Conservation (phyloP, 2,329 filamentous ascomycete species). For the Blastomyces percursus region DNA sequence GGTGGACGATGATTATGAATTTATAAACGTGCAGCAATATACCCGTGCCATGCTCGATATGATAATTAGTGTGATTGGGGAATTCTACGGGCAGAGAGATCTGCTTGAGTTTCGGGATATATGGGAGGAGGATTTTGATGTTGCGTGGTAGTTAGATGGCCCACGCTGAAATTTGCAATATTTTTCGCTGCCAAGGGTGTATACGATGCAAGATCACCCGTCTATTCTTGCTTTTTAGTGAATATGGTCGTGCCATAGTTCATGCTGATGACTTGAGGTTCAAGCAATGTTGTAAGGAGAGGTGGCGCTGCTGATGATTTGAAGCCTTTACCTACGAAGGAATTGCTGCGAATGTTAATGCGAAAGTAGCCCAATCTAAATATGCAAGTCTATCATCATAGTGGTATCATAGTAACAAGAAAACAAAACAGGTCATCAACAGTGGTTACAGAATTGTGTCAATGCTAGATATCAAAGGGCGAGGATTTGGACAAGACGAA, state of each 20-base stretch:
- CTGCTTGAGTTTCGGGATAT: conserved; percentile 60
- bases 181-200: background rate
- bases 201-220: background rate
- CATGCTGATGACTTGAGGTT: background rate
- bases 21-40: conserved; percentile 15
- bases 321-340: background rate
- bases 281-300: background rate
- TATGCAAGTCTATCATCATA: conserved; percentile 1
- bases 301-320: background rate
- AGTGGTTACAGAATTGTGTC: background rate
- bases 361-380: background rate
- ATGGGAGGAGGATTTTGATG: conserved; percentile 29
- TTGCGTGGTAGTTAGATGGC: conserved; percentile 2
- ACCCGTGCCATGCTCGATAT: conserved; percentile 69
- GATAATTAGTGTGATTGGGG: conserved; percentile 78
- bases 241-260: background rate
- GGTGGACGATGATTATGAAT: conserved; percentile 16
- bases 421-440: background rate
- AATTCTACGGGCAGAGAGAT: conserved; percentile 83
- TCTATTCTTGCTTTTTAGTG: background rate
- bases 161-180: background rate
- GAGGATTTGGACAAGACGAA: background rate
- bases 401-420: background rate
- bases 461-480: background rate
- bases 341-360: background rate